Conservation (phyloP, 176 grass and related monocot species). For the Triticum turgidum region DNA sequence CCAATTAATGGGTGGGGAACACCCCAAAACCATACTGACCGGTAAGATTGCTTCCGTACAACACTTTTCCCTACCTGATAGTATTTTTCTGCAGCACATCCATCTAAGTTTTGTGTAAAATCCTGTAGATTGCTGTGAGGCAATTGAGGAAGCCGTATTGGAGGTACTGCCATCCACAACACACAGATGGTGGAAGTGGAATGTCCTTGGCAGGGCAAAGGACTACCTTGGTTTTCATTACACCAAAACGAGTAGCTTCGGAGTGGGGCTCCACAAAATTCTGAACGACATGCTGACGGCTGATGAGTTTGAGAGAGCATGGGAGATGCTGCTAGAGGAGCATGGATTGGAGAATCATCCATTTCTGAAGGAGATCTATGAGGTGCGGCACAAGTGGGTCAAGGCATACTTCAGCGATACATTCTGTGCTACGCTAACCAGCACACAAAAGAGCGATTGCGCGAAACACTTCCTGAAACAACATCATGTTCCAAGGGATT, state of each 20-base stretch:
- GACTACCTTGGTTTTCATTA: not conserved
- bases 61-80: not conserved
- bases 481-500: not conserved
- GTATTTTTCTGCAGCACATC: too few species aligned
- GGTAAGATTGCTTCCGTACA: not conserved
- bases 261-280: not conserved
- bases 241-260: not conserved
- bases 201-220: not conserved
- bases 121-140: not conserved
- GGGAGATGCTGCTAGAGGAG: not conserved
- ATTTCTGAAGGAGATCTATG: conserved; percentile 2
- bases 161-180: not conserved
- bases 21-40: not conserved
- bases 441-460: not conserved
- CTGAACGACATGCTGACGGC: not conserved
- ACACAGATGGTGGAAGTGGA: conserved; percentile 11
- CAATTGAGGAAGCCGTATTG: not conserved
- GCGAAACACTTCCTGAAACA: not conserved
- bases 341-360: not conserved
- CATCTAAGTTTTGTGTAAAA: not conserved
- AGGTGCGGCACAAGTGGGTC: conserved; percentile 12
- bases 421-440: not conserved
- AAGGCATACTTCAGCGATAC: not conserved
- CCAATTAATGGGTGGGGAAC: not conserved
- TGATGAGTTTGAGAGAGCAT: conserved; percentile 20